Percentiles rank a stretch among this genome's conserved stretches.
These are phyloP conservation scores for Cordyceps javanica DNA, from an alignment of 2,329 filamentous ascomycete genomes.

Conservation along the genomic window DNA sequence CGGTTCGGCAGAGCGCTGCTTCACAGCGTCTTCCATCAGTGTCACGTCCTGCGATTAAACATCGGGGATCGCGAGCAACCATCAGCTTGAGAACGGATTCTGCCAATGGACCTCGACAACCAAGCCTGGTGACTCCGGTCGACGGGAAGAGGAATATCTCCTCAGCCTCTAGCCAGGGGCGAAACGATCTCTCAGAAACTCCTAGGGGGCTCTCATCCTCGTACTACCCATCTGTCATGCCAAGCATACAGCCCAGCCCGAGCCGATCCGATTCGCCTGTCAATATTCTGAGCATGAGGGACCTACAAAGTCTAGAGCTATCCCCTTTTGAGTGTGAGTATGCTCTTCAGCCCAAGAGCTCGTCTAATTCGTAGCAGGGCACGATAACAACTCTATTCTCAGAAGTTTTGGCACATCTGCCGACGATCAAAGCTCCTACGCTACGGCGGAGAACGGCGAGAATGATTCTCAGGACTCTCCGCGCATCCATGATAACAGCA, in stretches of 20 bases:
- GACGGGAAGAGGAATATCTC: neutral
- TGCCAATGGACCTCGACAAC: neutral
- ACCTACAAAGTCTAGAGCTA: slow-evolving; percentile 29
- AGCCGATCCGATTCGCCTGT: slow-evolving; percentile 21
- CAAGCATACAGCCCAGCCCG: slow-evolving; percentile 29
- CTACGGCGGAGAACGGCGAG: slow-evolving; percentile 19
- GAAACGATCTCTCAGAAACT: slow-evolving; percentile 14
- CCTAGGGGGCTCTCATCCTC: slow-evolving; percentile 25
- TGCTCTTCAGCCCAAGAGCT: neutral
- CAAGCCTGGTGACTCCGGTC: neutral
- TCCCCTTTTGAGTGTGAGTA: slow-evolving; percentile 30
- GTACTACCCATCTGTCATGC: slow-evolving; percentile 26
- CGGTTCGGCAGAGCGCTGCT: neutral
- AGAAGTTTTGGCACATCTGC: slow-evolving; percentile 18
- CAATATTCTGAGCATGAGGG: slow-evolving; percentile 25
- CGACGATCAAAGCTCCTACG: slow-evolving; percentile 21
- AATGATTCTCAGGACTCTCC: neutral
- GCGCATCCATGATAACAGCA: neutral
- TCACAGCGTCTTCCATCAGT: neutral
- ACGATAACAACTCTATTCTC: slow-evolving; percentile 17
- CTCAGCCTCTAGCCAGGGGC: neutral
- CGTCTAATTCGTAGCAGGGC: slow-evolving; percentile 16
- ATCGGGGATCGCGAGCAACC: neutral
- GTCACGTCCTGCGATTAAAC: neutral
- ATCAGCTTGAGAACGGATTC: neutral